A percentile compares a stretch with the other conserved stretches of the same genome.
Conservation (phyloP, 768 basidiomycete species). For the Suillus hirtellus region DNA sequence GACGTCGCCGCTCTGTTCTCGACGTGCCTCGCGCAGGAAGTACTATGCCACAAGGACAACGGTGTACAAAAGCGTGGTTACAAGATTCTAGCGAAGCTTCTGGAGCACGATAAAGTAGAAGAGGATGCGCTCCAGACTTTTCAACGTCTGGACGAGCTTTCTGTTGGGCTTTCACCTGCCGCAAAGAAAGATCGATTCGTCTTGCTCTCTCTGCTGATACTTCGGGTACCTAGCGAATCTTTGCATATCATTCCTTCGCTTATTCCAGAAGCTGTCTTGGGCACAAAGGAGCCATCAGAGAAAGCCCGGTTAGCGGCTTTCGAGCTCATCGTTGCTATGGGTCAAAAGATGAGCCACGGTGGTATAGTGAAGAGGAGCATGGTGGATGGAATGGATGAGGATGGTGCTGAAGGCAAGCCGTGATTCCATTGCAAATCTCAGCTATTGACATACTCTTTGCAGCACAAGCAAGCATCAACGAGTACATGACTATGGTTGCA, state of each 20-base stretch:
- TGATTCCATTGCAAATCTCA: slow-evolving; percentile 10
- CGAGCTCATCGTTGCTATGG: slow-evolving; percentile 89
- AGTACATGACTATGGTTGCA: slow-evolving; percentile 96
- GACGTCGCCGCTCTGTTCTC: slow-evolving; percentile 69
- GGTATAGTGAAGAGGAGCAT: slow-evolving; percentile 77
- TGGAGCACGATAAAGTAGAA: slow-evolving; percentile 61
- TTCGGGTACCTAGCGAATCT: slow-evolving; percentile 62
- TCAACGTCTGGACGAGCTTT: slow-evolving; percentile 61
- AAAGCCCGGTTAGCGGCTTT: slow-evolving; percentile 89
- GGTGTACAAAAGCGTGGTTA: slow-evolving; percentile 96
- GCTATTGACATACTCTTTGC: slow-evolving; percentile 17
- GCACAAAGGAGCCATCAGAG: slow-evolving; percentile 96
- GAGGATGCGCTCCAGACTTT: slow-evolving; percentile 61
- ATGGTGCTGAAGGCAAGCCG: slow-evolving; percentile 44
- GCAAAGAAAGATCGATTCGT: slow-evolving; percentile 94
- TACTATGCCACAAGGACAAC: slow-evolving; percentile 78
- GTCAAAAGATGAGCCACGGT: slow-evolving; percentile 84
- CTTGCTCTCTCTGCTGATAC: slow-evolving; percentile 69
- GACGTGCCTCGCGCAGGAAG: slow-evolving; percentile 62
- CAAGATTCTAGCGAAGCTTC: slow-evolving; percentile 75
- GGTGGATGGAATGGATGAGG: slow-evolving; percentile 84
- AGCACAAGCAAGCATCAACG: slow-evolving; percentile 79
- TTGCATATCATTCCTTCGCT: slow-evolving; percentile 86
- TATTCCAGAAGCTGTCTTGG: slow-evolving; percentile 91
- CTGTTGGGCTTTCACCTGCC: slow-evolving; percentile 69